Conservation (phyloP, 768 basidiomycete species). For the Lyophyllum decastes region DNA sequence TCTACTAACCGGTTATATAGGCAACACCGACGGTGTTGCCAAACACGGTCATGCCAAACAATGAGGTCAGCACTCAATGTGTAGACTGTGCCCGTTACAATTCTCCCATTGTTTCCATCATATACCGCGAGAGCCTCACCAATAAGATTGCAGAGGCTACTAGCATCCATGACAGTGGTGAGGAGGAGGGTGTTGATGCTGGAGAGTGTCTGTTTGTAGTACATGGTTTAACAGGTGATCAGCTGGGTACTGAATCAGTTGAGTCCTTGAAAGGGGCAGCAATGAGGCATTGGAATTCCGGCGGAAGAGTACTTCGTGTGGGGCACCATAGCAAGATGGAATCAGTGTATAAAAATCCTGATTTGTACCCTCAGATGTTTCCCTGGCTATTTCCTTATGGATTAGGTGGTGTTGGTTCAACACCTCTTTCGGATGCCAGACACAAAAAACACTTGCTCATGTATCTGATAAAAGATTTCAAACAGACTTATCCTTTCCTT, state of each 20-base stretch:
- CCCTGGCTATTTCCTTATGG: not conserved
- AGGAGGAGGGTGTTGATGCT: slow-evolving; percentile 21
- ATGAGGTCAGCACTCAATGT: no score
- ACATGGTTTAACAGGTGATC: slow-evolving; percentile 32
- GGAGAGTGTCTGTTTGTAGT: slow-evolving; percentile 39
- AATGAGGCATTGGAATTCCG: slow-evolving; percentile 23
- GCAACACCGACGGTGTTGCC: no score
- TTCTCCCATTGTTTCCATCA: no score
- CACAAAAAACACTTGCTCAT: slow-evolving; percentile 28
- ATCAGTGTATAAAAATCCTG: slow-evolving; percentile 32
- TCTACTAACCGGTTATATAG: no score
- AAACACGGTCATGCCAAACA: no score
- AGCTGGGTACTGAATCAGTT: slow-evolving; percentile 19
- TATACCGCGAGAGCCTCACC: no score
- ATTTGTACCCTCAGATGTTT: slow-evolving; percentile 34
- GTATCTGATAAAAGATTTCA: slow-evolving; percentile 43
- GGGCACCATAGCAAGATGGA: slow-evolving; percentile 22
- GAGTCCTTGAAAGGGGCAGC: slow-evolving; percentile 23
- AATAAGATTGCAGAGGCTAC: not conserved
- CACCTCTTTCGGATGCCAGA: slow-evolving; percentile 12
- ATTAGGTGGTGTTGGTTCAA: slow-evolving; percentile 9
- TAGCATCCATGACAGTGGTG: not conserved
- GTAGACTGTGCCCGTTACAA: no score
- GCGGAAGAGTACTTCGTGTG: slow-evolving; percentile 25
- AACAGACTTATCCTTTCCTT: slow-evolving; percentile 32